Evolutionary conservation across 1,139 yeast genomes (phyloP).

Genomic region (Nakaseomyces sp.): DNA sequence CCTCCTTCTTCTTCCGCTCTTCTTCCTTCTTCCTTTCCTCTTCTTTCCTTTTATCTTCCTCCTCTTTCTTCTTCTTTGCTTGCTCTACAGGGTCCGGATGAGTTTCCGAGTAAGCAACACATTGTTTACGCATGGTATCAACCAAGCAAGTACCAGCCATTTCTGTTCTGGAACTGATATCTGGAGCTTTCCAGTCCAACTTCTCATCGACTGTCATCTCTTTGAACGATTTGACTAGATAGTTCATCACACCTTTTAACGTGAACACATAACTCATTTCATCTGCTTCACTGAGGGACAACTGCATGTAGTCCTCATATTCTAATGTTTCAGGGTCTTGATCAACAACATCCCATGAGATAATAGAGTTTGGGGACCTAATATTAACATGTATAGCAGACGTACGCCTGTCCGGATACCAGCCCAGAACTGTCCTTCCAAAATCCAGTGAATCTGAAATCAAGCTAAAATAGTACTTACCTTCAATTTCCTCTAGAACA

Average conservation of each 20-base stretch:
- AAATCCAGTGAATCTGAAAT: background rate
- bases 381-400: background rate
- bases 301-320: conserved; percentile 4
- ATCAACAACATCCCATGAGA: conserved; percentile 6
- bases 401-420: background rate
- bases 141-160: background rate
- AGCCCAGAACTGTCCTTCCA: background rate
- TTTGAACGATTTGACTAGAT: background rate
- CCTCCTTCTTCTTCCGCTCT: no score
- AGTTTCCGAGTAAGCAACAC: background rate
- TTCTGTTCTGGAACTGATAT: background rate
- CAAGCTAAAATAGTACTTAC: background rate
- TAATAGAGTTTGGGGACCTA: conserved; percentile 1
- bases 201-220: background rate
- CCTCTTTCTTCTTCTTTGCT: no score
- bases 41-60: no score
- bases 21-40: no score
- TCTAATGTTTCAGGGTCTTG: conserved; percentile 6
- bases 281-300: conserved; percentile 4
- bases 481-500: background rate
- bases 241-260: background rate
- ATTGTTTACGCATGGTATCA: background rate
- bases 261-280: background rate
- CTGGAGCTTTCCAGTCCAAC: background rate
- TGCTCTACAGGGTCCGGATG: background rate